Base-by-base conservation (phyloP, 2,329 filamentous ascomycete species). In the Chaetomiaceae sp. region DNA sequence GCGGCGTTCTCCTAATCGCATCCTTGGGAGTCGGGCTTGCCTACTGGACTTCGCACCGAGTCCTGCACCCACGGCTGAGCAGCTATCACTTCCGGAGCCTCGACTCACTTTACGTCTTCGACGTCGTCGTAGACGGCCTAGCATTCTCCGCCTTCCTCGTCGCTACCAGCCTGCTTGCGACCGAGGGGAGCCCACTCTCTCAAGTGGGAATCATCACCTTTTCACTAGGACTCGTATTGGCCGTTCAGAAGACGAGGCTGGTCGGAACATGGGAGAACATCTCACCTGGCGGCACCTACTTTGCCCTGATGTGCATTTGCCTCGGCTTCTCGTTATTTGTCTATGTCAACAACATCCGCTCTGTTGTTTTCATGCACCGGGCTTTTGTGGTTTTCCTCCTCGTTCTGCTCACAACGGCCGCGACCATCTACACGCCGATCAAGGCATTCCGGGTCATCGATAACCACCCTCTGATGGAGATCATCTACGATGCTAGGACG, bases 401-500 rank as follows among this genome's bases (percentile, higher is more conserved):
- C 9, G 24, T 67, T 27, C 52, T 62, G 3, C 51, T 73, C 6
- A 53, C 71, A 5, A 54, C 70, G 6, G 56, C 60, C 3, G 64
- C 65, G 3, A 64, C 63, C 1, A 62, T 74, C 14, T 67, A 64
- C 49, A 63, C 66, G 6, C 42, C 61, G 12, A 38, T 67, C 6
- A 64, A 60, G 46, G 58, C 47, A 20, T 64, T 58, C 12, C 40
- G 44, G 38, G 52, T 43, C 45, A 54, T 55, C 48, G 63, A 39
- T 14, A 56, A 56, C 2, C 75, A 79, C 43, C 73, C 75, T 0
- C 58, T 79, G 27, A 66, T 69, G 37, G 69, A 69, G 4, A 61
- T 76, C 11, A 67, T 79, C 11, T 78, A 74, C 54, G 66, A 69
- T 30, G 66, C 68, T 3, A 67, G 73, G 19, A 65, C 73, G 18